Conservation (phyloP, 2,329 filamentous ascomycete species). For the Colletotrichum destructivum region DNA sequence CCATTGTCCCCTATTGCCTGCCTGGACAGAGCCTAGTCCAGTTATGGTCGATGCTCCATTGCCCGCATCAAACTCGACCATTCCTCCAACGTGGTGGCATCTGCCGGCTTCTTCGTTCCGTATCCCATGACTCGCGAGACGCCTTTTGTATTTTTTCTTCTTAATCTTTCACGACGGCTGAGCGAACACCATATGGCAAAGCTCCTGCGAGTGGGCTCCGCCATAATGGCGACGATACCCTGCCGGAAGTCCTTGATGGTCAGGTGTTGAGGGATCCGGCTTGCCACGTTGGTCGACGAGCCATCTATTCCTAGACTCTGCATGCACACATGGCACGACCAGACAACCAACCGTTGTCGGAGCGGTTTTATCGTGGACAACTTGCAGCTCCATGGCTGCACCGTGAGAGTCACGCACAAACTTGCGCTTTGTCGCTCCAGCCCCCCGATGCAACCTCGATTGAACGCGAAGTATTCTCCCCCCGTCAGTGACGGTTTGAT, state of each 20-base stretch:
- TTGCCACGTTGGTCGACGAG: background rate
- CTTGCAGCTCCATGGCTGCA: constrained; percentile 14
- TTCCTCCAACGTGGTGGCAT: constrained; percentile 3
- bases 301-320: constrained; percentile 21
- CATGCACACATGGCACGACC: constrained; percentile 23
- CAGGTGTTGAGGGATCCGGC: background rate
- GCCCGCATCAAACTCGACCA: constrained; percentile 12
- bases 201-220: background rate
- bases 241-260: background rate
- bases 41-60: constrained; percentile 7
- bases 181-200: constrained; percentile 10
- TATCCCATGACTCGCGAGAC: constrained; percentile 30
- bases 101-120: constrained; percentile 9
- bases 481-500: constrained; percentile 35
- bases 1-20: constrained; percentile 26
- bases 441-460: constrained; percentile 28
- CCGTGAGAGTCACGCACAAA: constrained; percentile 12
- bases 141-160: background rate
- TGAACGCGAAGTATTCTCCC: constrained; percentile 17
- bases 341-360: constrained; percentile 1
- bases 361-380: constrained; percentile 24
- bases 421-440: constrained; percentile 7
- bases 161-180: background rate
- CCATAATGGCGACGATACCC: background rate
- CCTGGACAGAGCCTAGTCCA: constrained; percentile 10